phyloP scores from a whole-genome alignment of 257 asterid species.

The Solanum megistacrolobum region DNA sequence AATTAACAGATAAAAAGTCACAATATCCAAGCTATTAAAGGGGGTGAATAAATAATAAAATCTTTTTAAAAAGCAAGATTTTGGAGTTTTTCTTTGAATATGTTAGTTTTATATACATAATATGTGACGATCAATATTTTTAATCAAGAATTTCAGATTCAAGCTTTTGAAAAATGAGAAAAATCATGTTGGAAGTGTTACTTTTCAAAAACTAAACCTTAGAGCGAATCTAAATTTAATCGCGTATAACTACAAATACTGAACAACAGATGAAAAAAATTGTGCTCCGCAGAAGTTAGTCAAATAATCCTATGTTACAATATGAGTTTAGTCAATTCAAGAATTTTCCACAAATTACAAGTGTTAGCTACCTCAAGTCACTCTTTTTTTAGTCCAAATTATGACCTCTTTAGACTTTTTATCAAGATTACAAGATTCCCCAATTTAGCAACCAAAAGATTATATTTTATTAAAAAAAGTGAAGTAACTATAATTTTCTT shows the following conservation, averaged over 20 bases:
- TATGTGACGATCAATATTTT: not conserved
- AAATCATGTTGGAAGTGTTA: not conserved
- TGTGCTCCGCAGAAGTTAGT: not conserved
- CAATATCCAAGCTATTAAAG: not conserved
- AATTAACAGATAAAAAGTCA: not conserved
- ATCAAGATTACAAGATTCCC: not conserved
- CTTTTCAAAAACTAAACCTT: rapidly evolving
- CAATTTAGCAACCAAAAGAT: not conserved
- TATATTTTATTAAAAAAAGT: not conserved
- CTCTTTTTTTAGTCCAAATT: not conserved
- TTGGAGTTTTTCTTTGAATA: not conserved
- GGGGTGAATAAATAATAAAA: not conserved
- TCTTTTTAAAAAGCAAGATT: not conserved
- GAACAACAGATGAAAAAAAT: not conserved
- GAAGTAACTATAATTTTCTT: not conserved
- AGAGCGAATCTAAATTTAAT: not conserved
- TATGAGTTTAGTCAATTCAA: not conserved
- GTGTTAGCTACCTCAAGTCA: not conserved
- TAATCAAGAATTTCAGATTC: not conserved
- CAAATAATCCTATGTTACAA: not conserved
- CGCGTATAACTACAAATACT: not conserved
- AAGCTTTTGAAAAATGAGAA: not conserved
- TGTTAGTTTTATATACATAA: not conserved
- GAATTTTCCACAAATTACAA: not conserved
- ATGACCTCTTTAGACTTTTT: not conserved